phyloP scores from a whole-genome alignment of 164 flowering plant genomes.

The Annona cherimola region DNA sequence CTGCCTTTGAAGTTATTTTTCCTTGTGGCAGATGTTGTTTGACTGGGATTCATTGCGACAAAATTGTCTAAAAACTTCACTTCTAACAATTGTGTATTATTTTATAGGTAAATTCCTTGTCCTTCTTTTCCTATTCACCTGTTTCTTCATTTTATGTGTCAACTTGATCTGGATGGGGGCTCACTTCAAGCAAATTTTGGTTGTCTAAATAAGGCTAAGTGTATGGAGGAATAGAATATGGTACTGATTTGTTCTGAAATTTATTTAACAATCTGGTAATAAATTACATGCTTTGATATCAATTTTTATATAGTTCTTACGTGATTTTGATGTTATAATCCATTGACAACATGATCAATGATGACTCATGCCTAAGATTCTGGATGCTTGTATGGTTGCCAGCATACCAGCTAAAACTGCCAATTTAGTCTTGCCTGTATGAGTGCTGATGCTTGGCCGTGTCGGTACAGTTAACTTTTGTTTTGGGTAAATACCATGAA shows the following conservation, averaged over 20 bases:
- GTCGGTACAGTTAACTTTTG: not conserved
- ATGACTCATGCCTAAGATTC: not conserved
- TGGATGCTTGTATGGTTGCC: not conserved
- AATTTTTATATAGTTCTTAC: not conserved
- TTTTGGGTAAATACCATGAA: too few species aligned
- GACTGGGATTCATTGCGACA: constrained; percentile 36
- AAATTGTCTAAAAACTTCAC: constrained; percentile 32
- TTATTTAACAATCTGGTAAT: not conserved
- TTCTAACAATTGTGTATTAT: constrained; percentile 58
- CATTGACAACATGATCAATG: not conserved
- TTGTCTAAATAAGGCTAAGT: not conserved
- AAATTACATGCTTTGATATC: not conserved
- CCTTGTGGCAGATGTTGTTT: constrained; percentile 52
- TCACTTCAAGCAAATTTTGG: not conserved
- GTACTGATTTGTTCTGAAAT: not conserved
- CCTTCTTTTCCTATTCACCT: not conserved
- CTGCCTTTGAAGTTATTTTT: constrained; percentile 4
- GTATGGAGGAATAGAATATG: not conserved
- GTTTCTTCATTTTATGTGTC: not conserved
- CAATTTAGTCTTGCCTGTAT: not conserved
- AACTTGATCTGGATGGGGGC: too few species aligned
- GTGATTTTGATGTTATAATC: not conserved
- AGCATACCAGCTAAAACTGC: not conserved
- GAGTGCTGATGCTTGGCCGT: not conserved
- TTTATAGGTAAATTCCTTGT: constrained; percentile 56